Base-by-base conservation (phyloP, 192 early-diverging fungal species). In the Rhizoclosmatium sp. region DNA sequence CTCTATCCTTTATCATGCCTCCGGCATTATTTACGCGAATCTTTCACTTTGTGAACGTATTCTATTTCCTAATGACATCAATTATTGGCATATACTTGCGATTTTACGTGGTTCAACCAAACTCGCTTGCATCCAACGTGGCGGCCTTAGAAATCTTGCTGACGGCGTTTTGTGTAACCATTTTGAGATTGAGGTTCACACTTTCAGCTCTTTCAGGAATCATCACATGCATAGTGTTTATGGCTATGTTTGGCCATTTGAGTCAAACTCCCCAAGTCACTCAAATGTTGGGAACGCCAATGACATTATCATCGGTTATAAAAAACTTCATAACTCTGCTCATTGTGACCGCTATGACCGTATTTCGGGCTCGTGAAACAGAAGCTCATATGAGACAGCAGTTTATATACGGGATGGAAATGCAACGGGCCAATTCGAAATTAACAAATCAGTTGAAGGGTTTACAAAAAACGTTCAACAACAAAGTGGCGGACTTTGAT, bases 401-500 rank as follows among this genome's bases (percentile, higher is more conserved):
- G 12, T 49, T 71, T 58, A 16, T 49, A 2, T 71, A 56, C 39
- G 51, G 47, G 21, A n/a, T 71, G 49, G 69, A 71, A 56, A 71
- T 87, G 80, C 67, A 81, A 19, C 81, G 78, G 77, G 73, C 74
- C 68, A 88, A 88, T 65, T 82, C 78, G 5, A 88, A 88, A 67
- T 73, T 88, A 47, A 84, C 72, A 44, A 79, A 85, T 61, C 87
- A 89, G 79, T 81, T 89, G 4, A 81, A 81, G 44, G 70, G 64
- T 10, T 74, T 89, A 23, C 83, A 84, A 64, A 89, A 84, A 61
- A 71, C 67, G 2, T 89, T 82, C 74, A 79, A 75, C 5, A 59
- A 82, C 44, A 85, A 87, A 68, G 84, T 64, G 2, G 81, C 71
- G 47, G 82, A 82, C 61, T 65, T 89, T n/a, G 85, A 89, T 65